These are phyloP conservation scores for Trichopus zeylanicus DNA, from an alignment of 116 monocot genomes.

Conservation along the genomic window DNA sequence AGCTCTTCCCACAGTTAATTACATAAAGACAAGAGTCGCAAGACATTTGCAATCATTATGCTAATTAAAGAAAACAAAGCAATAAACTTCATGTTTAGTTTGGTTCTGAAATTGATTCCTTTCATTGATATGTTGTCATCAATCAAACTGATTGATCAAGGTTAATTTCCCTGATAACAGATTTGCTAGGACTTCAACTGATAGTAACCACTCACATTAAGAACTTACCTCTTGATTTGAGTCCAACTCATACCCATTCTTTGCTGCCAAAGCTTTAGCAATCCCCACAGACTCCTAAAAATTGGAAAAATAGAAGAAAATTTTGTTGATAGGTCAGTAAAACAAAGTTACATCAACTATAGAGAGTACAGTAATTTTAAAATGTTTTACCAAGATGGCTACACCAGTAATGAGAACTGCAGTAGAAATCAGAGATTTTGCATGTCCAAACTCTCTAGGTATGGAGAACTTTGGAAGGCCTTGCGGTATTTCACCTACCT, in stretches of 20 bases:
- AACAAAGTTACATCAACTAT: constrained; percentile 1
- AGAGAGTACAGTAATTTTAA: neutral
- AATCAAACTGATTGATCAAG: too few species aligned
- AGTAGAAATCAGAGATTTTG: constrained; percentile 71
- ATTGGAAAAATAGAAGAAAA: neutral
- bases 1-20: too few species aligned
- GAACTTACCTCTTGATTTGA: constrained; percentile 84
- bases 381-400: constrained; percentile 72
- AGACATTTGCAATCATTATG: too few species aligned
- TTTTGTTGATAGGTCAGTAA: neutral
- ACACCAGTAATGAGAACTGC: constrained; percentile 94
- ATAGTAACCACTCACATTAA: neutral
- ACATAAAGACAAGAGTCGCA: too few species aligned
- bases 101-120: too few species aligned
- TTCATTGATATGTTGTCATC: too few species aligned
- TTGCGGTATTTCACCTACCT: constrained; percentile 96
- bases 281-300: constrained; percentile 88
- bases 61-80: too few species aligned
- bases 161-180: neutral
- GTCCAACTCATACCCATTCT: constrained; percentile 90
- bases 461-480: constrained; percentile 86
- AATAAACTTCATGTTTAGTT: too few species aligned
- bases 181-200: neutral
- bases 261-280: constrained; percentile 92
- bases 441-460: constrained; percentile 78